A percentile compares a stretch with the other conserved stretches of the same genome.
Conservation (phyloP, 2,329 filamentous ascomycete genomes). For the Penicillium aurantiogriseum region DNA sequence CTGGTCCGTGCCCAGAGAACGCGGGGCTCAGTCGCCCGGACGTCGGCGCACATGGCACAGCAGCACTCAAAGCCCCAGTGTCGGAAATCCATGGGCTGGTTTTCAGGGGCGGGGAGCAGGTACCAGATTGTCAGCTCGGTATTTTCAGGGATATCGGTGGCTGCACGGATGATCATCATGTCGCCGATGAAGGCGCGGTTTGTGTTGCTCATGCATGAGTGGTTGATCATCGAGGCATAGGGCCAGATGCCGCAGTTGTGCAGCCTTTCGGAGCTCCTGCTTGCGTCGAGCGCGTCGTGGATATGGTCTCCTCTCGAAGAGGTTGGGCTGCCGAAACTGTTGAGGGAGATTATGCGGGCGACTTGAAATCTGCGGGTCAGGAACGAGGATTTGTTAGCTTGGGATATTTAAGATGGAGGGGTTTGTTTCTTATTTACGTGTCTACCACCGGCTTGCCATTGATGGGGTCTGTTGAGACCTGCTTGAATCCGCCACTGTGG, state of each 20-base stretch:
- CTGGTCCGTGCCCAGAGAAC: neutral
- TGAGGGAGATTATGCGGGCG: constrained; percentile 43
- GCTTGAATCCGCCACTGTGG: constrained; percentile 34
- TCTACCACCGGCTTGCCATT: neutral
- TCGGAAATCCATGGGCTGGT: neutral
- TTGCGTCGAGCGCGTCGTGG: constrained; percentile 8
- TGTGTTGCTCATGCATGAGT: constrained; percentile 52
- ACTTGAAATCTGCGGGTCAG: constrained; percentile 45
- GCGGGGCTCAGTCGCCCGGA: neutral
- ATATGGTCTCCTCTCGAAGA: constrained; percentile 4
- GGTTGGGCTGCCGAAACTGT: constrained; percentile 43
- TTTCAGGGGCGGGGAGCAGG: constrained; percentile 9
- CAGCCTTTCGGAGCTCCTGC: constrained; percentile 3
- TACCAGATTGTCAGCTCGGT: constrained; percentile 51
- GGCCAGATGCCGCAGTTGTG: constrained; percentile 49
- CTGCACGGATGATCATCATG: constrained; percentile 52
- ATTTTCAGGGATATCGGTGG: constrained; percentile 41
- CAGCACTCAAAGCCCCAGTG: constrained; percentile 27
- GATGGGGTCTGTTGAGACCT: neutral
- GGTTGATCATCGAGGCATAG: constrained; percentile 53
- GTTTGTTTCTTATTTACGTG: neutral
- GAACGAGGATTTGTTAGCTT: neutral
- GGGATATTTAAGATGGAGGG: neutral
- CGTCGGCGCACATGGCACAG: constrained; percentile 24
- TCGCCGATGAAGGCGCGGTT: constrained; percentile 54